phyloP scores from a whole-genome alignment of 331 rosid genomes.

The Saraca asoca region DNA sequence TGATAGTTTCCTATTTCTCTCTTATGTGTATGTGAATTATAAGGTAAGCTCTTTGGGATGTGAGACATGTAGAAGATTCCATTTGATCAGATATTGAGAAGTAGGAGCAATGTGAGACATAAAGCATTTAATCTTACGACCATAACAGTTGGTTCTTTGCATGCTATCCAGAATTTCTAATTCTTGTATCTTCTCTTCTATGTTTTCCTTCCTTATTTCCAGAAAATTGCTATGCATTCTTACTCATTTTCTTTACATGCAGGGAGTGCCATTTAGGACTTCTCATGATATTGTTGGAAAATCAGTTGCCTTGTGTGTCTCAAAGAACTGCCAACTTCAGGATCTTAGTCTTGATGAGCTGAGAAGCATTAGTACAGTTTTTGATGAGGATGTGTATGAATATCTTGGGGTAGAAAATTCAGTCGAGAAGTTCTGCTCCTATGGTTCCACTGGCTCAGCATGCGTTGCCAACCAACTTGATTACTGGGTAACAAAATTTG shows the following conservation, averaged over 20 bases:
- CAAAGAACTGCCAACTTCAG: constrained; percentile 64
- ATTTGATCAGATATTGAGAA: too few relatives aligned
- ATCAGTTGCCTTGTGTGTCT: constrained; percentile 73
- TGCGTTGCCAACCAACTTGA: constrained; percentile 75
- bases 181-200: too few relatives aligned
- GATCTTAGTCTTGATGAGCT: constrained; percentile 75
- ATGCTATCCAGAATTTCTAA: too few relatives aligned
- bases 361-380: constrained; percentile 54
- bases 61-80: too few relatives aligned
- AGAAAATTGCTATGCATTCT: constrained; percentile 11
- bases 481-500: constrained; percentile 66
- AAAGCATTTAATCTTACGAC: too few relatives aligned
- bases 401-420: constrained; percentile 86
- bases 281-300: constrained; percentile 92
- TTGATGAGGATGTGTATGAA: constrained; percentile 79
- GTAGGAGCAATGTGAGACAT: too few relatives aligned
- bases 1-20: neutral
- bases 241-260: constrained; percentile 31
- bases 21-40: neutral
- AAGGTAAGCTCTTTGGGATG: too few relatives aligned
- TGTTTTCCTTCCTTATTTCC: neutral
- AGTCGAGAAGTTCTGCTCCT: constrained; percentile 74
- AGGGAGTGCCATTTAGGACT: constrained; percentile 93
- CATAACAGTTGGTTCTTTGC: neutral
- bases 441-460: constrained; percentile 86